A percentile compares a stretch with the other conserved stretches of the same genome.
phyloP scores from a whole-genome alignment of 2,329 filamentous ascomycete genomes.

The Colletotrichum lini region DNA sequence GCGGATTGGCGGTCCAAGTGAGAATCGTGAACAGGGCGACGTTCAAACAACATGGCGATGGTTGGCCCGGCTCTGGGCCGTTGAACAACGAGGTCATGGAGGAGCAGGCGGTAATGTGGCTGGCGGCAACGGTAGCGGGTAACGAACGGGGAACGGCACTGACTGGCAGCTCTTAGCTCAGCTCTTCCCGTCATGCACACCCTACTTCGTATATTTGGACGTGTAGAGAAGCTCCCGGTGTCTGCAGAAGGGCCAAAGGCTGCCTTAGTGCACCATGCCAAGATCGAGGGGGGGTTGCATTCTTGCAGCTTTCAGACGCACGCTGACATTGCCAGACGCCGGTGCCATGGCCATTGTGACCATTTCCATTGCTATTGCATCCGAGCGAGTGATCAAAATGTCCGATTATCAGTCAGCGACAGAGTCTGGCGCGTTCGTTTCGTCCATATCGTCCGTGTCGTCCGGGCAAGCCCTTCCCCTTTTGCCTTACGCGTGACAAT shows the following conservation, averaged over 20 bases:
- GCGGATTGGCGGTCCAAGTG: constrained; percentile 18
- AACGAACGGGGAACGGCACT: not conserved
- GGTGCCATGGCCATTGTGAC: constrained; percentile 1
- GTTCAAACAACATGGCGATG: constrained; percentile 3
- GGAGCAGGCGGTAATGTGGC: not conserved
- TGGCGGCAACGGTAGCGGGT: not conserved
- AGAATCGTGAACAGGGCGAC: constrained; percentile 24
- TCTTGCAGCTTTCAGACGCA: constrained; percentile 4
- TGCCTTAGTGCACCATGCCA: constrained; percentile 18
- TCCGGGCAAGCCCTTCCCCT: constrained; percentile 20
- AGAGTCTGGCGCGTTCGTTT: constrained; percentile 30
- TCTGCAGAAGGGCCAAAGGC: constrained; percentile 6
- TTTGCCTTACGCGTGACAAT: constrained; percentile 25
- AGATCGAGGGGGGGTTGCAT: not conserved
- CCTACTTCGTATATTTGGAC: not conserved
- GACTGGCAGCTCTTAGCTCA: constrained; percentile 18
- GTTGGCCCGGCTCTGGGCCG: constrained; percentile 22
- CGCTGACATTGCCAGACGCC: constrained; percentile 1
- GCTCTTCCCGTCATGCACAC: constrained; percentile 29
- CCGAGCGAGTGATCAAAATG: constrained; percentile 7
- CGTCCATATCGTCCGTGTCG: constrained; percentile 32
- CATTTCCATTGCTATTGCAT: constrained; percentile 13
- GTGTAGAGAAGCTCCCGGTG: constrained; percentile 1
- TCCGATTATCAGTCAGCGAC: constrained; percentile 30
- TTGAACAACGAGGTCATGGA: constrained; percentile 3